Evolutionary conservation across 2,329 filamentous ascomycete genomes (phyloP), one percentile per base, ranked within the genome.

Genomic region (Thielaviopsis cerberus): DNA sequence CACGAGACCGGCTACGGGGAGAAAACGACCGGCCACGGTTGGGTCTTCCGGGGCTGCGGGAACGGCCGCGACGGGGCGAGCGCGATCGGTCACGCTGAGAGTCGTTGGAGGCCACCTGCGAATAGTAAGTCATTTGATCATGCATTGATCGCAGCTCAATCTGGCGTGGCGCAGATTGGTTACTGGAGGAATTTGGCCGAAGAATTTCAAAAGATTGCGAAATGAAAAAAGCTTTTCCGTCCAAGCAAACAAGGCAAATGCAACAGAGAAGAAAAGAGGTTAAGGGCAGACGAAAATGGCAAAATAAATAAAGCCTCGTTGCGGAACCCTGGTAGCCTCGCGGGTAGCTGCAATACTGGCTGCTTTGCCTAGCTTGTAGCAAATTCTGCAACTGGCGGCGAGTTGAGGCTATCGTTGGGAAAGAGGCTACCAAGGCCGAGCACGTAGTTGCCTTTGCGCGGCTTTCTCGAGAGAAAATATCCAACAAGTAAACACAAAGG

Each of bases 1-100:
- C 60, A 67, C 81, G 79, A 70, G 86, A 90, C 70, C 86, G 83
- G 74, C 82, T 86, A 67, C 85, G 83, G 62, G 85, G 84, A 61
- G 85, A 88, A 69, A 86, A 89, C 56, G 86, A 90, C 65, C 86
- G 83, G 67, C 86, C 85, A 67, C 78, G 81, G 67, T 79, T 73
- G 62, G 77, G 75, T 62, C 78, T 82, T 68, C 82, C 80, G 65
- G 85, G 87, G 74, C 88, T 94, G 73, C 88, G 85, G 67, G 89
- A 94, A 72, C 88, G 83, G 70, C 81, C 80, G 72, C 85, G 82
- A 69, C 84, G 83, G 68, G 85, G 83, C 65, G 85, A 88, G 70
- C 85, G 82, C 72, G 82, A 84, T 75, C 83, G 86, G 81, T 94
- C 88, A 72, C 87, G 86, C 86, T 91, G 76, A 57, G 66, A 64